Base-by-base conservation (phyloP, 2,329 filamentous ascomycete species). In the Scedosporium minutisporum region DNA sequence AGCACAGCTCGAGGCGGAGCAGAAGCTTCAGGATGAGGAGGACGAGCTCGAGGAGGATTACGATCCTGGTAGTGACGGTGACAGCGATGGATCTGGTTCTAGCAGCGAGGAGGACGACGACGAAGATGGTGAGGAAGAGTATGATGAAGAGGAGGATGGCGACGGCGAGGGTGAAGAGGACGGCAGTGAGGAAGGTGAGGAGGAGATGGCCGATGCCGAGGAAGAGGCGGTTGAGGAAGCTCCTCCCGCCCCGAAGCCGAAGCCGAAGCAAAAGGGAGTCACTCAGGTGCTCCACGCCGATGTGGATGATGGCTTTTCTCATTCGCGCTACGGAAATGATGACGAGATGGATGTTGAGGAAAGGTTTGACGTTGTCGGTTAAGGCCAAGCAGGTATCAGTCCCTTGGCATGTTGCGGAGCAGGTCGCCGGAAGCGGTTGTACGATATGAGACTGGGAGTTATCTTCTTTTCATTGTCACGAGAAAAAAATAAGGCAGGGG, bases 1-100 rank as follows among this genome's bases (percentile, higher is more conserved):
- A 62, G 82, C 81, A 3, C 73, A 81, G 57, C 64, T 73, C 7
- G 82, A 85, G 66, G 76, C 73, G 3, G 82, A 86, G 68, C 79
- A 83, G 66, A 73, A 75, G 64, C 65, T 83, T 42, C 80, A 83
- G 64, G 82, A 87, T 44, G 84, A 85, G 1, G 84, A 87, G 63
- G 85, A 86, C 58, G 84, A 86, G 63, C 77, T 85, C 4, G 86
- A 87, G 66, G 85, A 88, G 66, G 85, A 88, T 67, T 87, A 87
- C 66, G 83, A 88, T 64, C 86, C 86, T 0, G 83, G 82, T 0
- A 83, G 79, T 46, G 83, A 86, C 4, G 83, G 77, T 0, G 83
- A 86, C 4, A 85, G 82, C 61, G 84, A 82, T 10, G 83, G 84
- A 0, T 82, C 78, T 1, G 83, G 82, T 0, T 70, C 70, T 1